Conservation (phyloP, 2,329 filamentous ascomycete genomes). For the Penicillium sp. region DNA sequence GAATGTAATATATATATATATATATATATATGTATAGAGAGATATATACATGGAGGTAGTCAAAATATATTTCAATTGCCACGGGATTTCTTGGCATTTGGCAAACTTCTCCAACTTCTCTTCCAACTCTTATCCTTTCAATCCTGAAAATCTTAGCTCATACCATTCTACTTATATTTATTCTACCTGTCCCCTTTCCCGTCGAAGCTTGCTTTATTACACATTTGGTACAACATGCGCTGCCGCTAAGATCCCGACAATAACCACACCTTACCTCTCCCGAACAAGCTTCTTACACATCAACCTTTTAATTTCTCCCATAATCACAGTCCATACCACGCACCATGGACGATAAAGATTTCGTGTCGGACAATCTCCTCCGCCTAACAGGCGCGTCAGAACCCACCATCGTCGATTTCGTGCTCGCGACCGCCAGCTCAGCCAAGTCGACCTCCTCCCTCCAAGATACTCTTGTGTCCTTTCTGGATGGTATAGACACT, state of each 20-base stretch:
- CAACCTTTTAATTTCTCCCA: not conserved
- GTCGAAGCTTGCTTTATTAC: not conserved
- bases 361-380: constrained; percentile 53
- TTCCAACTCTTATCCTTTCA: not conserved
- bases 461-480: constrained; percentile 52
- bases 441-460: constrained; percentile 51
- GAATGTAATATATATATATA: no score
- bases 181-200: not conserved
- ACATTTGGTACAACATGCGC: not conserved
- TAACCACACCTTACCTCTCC: not conserved
- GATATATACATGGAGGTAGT: no score
- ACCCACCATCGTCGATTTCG: constrained; percentile 57
- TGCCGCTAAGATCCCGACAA: not conserved
- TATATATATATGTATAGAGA: no score
- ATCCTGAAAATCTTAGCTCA: not conserved
- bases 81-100: constrained; percentile 18
- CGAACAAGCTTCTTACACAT: not conserved
- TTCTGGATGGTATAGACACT: constrained; percentile 48
- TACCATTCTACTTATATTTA: no score
- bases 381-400: constrained; percentile 57
- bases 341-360: constrained; percentile 43
- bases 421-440: constrained; percentile 54
- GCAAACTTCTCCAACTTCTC: constrained; percentile 9
- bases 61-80: constrained; percentile 13
- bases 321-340: not conserved